Evolutionary conservation across 768 basidiomycete genomes (phyloP), one percentile per base, ranked within the genome.

Genomic region (Boletus vinaceobasis): DNA sequence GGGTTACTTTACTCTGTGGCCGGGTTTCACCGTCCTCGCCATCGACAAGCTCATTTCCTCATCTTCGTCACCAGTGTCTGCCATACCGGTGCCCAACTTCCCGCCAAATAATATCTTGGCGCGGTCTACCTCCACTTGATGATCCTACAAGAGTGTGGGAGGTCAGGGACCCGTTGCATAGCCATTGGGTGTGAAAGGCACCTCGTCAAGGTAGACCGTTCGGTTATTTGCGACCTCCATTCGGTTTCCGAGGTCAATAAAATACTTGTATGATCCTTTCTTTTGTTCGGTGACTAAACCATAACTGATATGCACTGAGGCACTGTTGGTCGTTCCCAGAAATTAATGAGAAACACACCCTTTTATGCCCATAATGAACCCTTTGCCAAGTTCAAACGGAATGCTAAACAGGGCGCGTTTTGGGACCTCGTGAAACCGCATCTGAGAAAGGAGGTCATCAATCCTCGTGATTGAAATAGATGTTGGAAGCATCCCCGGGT

Each of bases 231-330:
- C 92, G 48, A 90, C 86, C 61, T 88, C 89, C 86, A 85, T 87
- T 56, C 77, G 76, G 65, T 86, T 86, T 44, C 84, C 92, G 53
- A 83, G 78, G 64, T 90, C 91, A 35, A 84, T 81, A 56, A 97
- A 94, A 64, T 93, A 90, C 65, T 83, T 88, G 69, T 93, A 88
- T 5, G 77, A 50, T 0, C 90, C 89, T 70, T 88, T 95, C 69
- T 81, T 89, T 72, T 95, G 93, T 64, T 94, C 87, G 1, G 90
- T 90, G 15, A 98, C 80, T 42, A 96, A 72, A 9, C 90, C 87
- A 69, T 96, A 99, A 44, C 93, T 97, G 60, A 17, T 23, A 40
- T 44, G 56, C 27, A 31, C 56, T 57, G 54, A 62, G 48, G 15
- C 21, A 50, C 45, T 23, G 33, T 27, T 3, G 43, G 15, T 33